Conservation (phyloP, 306 rosid species). For the Inga leiocalycina region DNA sequence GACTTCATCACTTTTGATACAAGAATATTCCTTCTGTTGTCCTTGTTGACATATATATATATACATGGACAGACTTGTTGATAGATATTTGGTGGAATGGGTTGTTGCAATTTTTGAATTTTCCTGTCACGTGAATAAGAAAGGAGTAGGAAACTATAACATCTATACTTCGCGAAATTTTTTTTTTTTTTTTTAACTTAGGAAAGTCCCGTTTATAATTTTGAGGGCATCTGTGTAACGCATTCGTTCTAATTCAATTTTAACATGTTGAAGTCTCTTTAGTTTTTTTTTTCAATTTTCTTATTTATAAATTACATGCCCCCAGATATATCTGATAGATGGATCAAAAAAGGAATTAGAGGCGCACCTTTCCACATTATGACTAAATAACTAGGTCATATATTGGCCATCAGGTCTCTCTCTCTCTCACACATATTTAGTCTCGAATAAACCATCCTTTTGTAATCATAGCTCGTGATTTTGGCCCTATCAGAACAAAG, state of each 20-base stretch:
- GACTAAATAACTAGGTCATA: not conserved
- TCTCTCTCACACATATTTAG: not conserved
- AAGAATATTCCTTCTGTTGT: not conserved
- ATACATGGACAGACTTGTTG: too few relatives aligned
- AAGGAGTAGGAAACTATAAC: not conserved
- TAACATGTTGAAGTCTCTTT: not conserved
- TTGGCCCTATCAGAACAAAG: not conserved
- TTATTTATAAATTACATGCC: not conserved
- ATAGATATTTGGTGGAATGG: not conserved
- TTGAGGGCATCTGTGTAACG: not conserved
- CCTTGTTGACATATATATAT: not conserved
- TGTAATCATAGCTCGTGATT: not conserved
- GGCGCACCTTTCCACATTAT: not conserved
- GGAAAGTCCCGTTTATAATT: not conserved
- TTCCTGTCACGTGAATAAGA: not conserved
- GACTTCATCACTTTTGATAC: constrained; percentile 40
- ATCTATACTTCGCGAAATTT: not conserved
- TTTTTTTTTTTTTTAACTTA: not conserved
- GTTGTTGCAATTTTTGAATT: not conserved
- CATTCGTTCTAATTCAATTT: too few relatives aligned
- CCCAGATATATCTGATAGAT: not conserved
- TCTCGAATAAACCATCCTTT: constrained; percentile 4
- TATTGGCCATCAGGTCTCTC: too few relatives aligned
- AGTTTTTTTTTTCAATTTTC: not conserved
- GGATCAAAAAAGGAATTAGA: not conserved